A percentile compares a stretch with the other conserved stretches of the same genome.
These are phyloP conservation scores for Hibiscus tridactylites DNA, from an alignment of 345 rosid genomes.

Conservation along the genomic window DNA sequence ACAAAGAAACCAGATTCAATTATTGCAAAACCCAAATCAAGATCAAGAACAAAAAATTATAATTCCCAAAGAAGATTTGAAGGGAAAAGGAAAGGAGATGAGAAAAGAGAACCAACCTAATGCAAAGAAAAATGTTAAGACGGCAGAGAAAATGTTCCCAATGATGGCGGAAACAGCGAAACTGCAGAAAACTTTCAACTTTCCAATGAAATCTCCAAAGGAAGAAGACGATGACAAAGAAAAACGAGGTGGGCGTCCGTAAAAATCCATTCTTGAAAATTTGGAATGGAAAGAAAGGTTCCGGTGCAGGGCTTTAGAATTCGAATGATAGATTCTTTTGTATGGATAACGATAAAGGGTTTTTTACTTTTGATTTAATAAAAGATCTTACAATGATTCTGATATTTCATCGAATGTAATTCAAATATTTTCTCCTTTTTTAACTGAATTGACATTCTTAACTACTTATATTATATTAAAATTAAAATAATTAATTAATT, in stretches of 20 bases:
- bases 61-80: neutral
- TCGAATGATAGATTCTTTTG: neutral
- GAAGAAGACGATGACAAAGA: slow-evolving; percentile 29
- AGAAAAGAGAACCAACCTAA: slow-evolving; percentile 43
- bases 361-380: neutral
- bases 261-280: slow-evolving; percentile 42
- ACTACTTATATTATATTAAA: too few species aligned
- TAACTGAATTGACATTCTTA: too few species aligned
- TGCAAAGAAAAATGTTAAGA: slow-evolving; percentile 96
- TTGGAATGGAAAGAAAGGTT: neutral
- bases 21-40: neutral
- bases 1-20: too few species aligned
- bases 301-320: slow-evolving; percentile 17
- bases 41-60: neutral
- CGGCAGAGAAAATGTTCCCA: slow-evolving; percentile 82
- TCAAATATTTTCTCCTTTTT: too few species aligned
- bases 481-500: too few species aligned
- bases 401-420: too few species aligned
- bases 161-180: slow-evolving; percentile 69
- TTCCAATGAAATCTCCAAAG: slow-evolving; percentile 45
- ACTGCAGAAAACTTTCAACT: slow-evolving; percentile 50
- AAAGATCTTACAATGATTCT: too few species aligned
- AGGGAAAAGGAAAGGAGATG: neutral
- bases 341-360: neutral
- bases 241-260: slow-evolving; percentile 47